Evolutionary conservation across 768 basidiomycete genomes (phyloP).

Genomic region (Nidularia pulvinata): DNA sequence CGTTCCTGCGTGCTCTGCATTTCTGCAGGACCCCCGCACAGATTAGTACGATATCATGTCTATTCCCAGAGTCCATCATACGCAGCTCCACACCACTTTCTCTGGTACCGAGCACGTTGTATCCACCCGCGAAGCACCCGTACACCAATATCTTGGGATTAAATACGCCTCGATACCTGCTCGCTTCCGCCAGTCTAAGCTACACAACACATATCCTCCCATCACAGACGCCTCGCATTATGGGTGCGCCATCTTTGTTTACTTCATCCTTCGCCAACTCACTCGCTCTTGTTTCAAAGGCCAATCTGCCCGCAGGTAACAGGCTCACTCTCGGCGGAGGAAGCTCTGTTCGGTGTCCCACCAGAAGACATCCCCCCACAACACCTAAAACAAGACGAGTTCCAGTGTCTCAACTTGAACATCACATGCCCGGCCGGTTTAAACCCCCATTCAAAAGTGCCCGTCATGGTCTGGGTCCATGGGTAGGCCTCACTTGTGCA

Average conservation of each 20-base stretch:
- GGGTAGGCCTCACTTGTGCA: slow-evolving; percentile 47
- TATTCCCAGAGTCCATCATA: slow-evolving; percentile 43
- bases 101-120: slow-evolving; percentile 60
- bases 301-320: slow-evolving; percentile 75
- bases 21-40: slow-evolving; percentile 27
- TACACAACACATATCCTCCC: slow-evolving; percentile 56
- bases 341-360: slow-evolving; percentile 59
- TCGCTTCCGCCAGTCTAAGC: slow-evolving; percentile 73
- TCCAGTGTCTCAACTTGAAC: slow-evolving; percentile 80
- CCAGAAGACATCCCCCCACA: slow-evolving; percentile 54
- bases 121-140: slow-evolving; percentile 51
- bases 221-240: slow-evolving; percentile 62
- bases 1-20: too few species aligned
- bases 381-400: slow-evolving; percentile 64
- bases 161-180: slow-evolving; percentile 76
- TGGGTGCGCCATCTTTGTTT: slow-evolving; percentile 46
- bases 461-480: slow-evolving; percentile 89
- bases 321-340: slow-evolving; percentile 45
- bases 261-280: slow-evolving; percentile 1
- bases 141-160: slow-evolving; percentile 78
- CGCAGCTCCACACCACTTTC: slow-evolving; percentile 62
- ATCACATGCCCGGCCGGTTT: slow-evolving; percentile 73
- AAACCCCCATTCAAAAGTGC: slow-evolving; percentile 48
- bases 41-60: slow-evolving; percentile 9
- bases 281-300: slow-evolving; percentile 27